These are phyloP conservation scores for Dalbergia cochinchinensis DNA, from an alignment of 306 rosid species.

Conservation along the genomic window DNA sequence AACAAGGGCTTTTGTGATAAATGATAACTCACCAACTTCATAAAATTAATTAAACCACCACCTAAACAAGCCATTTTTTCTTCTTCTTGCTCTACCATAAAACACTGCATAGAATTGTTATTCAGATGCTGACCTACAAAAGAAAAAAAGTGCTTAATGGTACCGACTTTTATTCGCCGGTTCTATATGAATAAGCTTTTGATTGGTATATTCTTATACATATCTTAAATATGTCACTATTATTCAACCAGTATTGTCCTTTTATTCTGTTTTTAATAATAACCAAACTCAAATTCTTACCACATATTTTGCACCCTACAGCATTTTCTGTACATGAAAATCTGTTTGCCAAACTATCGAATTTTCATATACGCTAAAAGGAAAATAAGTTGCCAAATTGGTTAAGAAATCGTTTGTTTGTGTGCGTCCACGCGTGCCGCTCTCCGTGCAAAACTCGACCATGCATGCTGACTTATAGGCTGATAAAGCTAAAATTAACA, in stretches of 20 bases:
- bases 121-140: background rate
- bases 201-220: too few species aligned
- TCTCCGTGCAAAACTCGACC: conserved; percentile 40
- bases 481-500: conserved; percentile 36
- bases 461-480: conserved; percentile 52
- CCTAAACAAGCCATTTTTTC: background rate
- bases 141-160: too few species aligned
- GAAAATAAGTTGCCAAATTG: conserved; percentile 26
- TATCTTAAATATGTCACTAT: too few species aligned
- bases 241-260: too few species aligned
- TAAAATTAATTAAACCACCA: background rate
- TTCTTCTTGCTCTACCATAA: background rate
- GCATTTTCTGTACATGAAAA: background rate
- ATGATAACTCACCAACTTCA: background rate
- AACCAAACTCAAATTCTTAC: background rate
- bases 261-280: too few species aligned
- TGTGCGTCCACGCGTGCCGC: conserved; percentile 47
- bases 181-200: too few species aligned
- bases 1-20: too few species aligned
- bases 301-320: background rate
- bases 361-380: background rate
- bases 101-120: conserved; percentile 3
- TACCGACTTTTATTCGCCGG: too few species aligned
- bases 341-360: conserved; percentile 21
- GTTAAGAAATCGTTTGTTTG: conserved; percentile 29